Base-by-base conservation (phyloP, 306 rosid genomes). In the Cicer chorassanicum region DNA sequence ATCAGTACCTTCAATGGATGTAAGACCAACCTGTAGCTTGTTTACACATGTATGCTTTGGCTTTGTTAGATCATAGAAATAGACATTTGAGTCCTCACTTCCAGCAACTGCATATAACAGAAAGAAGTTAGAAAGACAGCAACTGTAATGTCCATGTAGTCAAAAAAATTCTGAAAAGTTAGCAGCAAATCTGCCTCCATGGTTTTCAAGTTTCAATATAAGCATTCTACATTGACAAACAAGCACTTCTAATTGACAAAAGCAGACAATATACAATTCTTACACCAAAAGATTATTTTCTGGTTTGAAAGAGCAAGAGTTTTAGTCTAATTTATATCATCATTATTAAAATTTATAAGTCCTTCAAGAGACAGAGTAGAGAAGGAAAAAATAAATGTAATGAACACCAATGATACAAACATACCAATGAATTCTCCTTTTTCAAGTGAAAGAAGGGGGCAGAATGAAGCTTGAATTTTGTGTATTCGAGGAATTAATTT, bases 31-130 rank as follows among this genome's bases (percentile, higher is more conserved):
- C 99, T 94, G 99, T 72, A 92, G 86, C 91, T 94, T 90, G 96
- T 94, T 94, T 68, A 92, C 99, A 74, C 99, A 94, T 9, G 99
- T 90, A 80, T 90, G 89, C 82, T 73, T 90, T 5, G 99, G 97
- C 74, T 94, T 88, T 10, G 99, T 94, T 62, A 92, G 83, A 84
- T 94, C 97, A 55, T 94, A 94, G 89, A 94, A 94, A 83, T 94
- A 94, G 49, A 94, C 99, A 82, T 90, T 94, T 80, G 97, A 89
- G 86, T 94, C 99, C 83, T 94, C 99, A 81, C 96, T 94, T 83
- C 99, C 99, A 62, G 97, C 78, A 78, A 94, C 99, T 94, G 57
- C 83, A 63, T 57, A 76, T 73, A 63, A 38, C 38, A 77, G 54
- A 71, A 61, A 81, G 67, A 36, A 41, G 83, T 89, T 48, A 85